phyloP scores from a whole-genome alignment of 2,329 filamentous ascomycete genomes.

The Cladophialophora bantiana region DNA sequence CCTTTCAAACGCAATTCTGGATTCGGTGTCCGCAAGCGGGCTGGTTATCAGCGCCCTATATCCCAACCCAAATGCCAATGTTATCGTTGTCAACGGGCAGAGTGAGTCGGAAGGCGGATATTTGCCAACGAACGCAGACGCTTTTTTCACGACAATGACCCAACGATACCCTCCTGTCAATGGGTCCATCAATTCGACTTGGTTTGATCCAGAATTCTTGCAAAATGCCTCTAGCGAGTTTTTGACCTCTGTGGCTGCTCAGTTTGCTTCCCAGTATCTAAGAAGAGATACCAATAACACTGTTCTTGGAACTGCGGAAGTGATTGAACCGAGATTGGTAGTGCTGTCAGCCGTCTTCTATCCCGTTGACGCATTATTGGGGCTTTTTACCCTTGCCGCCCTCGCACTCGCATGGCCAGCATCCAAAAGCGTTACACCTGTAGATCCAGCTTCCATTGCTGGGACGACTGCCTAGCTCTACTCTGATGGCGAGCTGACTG shows the following conservation, averaged over 20 bases:
- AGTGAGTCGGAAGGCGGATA: neutral
- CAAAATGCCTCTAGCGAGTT: slow-evolving; percentile 2
- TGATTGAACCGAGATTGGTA: neutral
- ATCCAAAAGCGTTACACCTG: neutral
- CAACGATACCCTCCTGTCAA: slow-evolving; percentile 9
- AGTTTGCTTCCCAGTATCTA: slow-evolving; percentile 5
- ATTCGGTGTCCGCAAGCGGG: neutral
- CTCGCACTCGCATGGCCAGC: neutral
- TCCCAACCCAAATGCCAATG: neutral
- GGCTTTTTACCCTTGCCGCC: neutral
- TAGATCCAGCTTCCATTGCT: slow-evolving; percentile 1
- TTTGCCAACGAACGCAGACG: slow-evolving; percentile 8
- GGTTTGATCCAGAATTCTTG: slow-evolving; percentile 6
- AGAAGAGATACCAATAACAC: neutral
- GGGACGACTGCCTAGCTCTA: slow-evolving; percentile 1
- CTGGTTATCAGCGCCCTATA: neutral
- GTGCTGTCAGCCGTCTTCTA: neutral
- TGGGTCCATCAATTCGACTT: slow-evolving; percentile 3
- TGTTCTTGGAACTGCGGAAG: neutral
- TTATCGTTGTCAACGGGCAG: slow-evolving; percentile 1
- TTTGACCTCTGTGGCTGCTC: slow-evolving; percentile 1
- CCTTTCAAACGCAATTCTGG: neutral
- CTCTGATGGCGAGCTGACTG: neutral
- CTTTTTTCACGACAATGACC: slow-evolving; percentile 11
- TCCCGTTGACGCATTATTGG: neutral